Evolutionary conservation across 768 basidiomycete species (phyloP).

Genomic region (Calocera viscosa): DNA sequence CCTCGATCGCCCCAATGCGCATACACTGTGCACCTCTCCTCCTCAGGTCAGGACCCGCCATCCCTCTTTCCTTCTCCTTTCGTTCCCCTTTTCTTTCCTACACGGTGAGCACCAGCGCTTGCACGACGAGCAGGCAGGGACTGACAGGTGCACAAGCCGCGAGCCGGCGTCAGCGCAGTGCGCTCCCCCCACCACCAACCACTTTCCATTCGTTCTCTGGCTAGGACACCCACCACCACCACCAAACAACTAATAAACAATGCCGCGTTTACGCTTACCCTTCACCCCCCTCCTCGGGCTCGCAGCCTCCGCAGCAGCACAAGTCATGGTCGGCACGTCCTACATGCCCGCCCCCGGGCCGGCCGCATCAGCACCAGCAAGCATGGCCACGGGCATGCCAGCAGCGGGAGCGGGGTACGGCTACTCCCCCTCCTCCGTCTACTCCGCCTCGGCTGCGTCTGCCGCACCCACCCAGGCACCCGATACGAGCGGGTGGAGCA

Average conservation of each 20-base stretch:
- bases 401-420: conserved; percentile 29
- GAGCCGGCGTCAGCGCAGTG: conserved; percentile 5
- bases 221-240: background rate
- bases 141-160: background rate
- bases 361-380: conserved; percentile 26
- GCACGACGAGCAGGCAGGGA: no score
- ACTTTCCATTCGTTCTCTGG: conserved; percentile 4
- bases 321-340: background rate
- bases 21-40: background rate
- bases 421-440: conserved; percentile 25
- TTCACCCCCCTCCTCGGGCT: background rate
- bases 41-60: background rate
- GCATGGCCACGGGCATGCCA: conserved; percentile 23
- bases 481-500: conserved; percentile 29
- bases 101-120: background rate
- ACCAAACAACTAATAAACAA: background rate
- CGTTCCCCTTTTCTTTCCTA: background rate
- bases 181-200: background rate
- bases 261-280: background rate
- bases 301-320: background rate
- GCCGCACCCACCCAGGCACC: conserved; percentile 20
- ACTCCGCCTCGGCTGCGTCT: conserved; percentile 17
- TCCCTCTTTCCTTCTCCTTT: background rate
- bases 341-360: background rate
- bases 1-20: background rate